Percentiles rank a stretch among this genome's conserved stretches.
Conservation (phyloP, 208 protist species). For the Leishmania tarentolae region DNA sequence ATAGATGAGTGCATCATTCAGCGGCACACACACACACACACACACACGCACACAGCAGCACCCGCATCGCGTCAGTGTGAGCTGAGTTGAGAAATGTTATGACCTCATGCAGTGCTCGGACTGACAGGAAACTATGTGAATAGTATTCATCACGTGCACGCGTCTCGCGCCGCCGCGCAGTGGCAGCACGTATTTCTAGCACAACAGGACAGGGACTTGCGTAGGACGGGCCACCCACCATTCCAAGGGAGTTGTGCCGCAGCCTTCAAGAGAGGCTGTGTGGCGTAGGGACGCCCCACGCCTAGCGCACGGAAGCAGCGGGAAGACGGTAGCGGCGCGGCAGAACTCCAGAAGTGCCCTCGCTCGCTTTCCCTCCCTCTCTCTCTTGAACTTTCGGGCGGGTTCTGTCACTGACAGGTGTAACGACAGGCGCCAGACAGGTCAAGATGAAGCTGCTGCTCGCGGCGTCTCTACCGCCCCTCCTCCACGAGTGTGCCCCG, state of each 20-base stretch:
- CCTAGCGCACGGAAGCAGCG: not conserved
- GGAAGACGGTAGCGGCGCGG: not conserved
- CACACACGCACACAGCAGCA: not conserved
- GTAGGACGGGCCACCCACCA: not conserved
- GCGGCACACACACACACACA: not conserved
- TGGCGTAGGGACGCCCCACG: not conserved
- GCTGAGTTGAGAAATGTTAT: conserved; percentile 15
- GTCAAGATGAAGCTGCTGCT: not conserved
- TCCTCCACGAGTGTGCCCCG: not conserved
- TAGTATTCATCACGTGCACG: conserved; percentile 14
- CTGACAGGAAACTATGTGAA: conserved; percentile 21
- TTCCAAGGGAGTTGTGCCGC: conserved; percentile 17
- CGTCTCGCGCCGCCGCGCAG: not conserved
- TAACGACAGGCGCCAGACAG: conserved; percentile 9
- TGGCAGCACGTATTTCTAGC: not conserved
- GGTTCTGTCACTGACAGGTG: conserved; percentile 3
- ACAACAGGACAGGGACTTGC: conserved; percentile 16
- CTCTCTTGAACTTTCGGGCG: conserved; percentile 8
- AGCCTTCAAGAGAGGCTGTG: not conserved
- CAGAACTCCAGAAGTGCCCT: conserved; percentile 1
- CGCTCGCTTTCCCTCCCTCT: not conserved
- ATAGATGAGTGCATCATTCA: conserved; percentile 32
- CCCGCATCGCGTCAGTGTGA: conserved; percentile 8
- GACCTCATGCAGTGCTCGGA: conserved; percentile 15
- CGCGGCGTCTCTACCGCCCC: conserved; percentile 11